Conservation (phyloP, 805 yeast genomes). For the Cyberlindnera samutprakarnensis region DNA sequence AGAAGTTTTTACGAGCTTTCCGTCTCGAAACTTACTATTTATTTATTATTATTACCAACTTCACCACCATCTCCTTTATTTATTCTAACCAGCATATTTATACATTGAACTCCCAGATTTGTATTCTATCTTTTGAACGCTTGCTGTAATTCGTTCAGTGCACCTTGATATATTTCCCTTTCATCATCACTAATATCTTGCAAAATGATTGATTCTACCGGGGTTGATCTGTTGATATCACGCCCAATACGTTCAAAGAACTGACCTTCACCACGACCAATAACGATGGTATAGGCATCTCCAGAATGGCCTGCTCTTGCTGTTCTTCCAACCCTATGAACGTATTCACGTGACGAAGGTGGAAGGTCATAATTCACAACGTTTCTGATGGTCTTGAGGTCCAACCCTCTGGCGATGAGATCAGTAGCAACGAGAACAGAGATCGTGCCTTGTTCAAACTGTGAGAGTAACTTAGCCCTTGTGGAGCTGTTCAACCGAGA, state of each 20-base stretch:
- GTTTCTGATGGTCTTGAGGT: slow-evolving; percentile 57
- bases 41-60: too few relatives aligned
- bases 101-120: slow-evolving; percentile 1
- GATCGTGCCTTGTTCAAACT: slow-evolving; percentile 48
- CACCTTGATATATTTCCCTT: slow-evolving; percentile 34
- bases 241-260: slow-evolving; percentile 48
- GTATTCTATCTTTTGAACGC: slow-evolving; percentile 6
- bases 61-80: slow-evolving; percentile 1
- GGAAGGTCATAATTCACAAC: slow-evolving; percentile 93
- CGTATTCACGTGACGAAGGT: slow-evolving; percentile 79
- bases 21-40: too few relatives aligned
- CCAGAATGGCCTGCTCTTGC: slow-evolving; percentile 88
- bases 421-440: slow-evolving; percentile 73
- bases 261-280: slow-evolving; percentile 71
- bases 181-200: slow-evolving; percentile 13
- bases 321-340: slow-evolving; percentile 95
- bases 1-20: too few relatives aligned
- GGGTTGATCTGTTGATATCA: slow-evolving; percentile 44
- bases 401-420: slow-evolving; percentile 93
- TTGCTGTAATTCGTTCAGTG: slow-evolving; percentile 38
- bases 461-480: slow-evolving; percentile 49
- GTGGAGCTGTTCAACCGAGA: slow-evolving; percentile 46
- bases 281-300: slow-evolving; percentile 61
- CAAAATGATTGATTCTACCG: slow-evolving; percentile 28
- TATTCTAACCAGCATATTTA: slow-evolving; percentile 8